These are phyloP conservation scores for Euphorbia pulcherrima DNA, from an alignment of 345 rosid genomes.

Conservation along the genomic window DNA sequence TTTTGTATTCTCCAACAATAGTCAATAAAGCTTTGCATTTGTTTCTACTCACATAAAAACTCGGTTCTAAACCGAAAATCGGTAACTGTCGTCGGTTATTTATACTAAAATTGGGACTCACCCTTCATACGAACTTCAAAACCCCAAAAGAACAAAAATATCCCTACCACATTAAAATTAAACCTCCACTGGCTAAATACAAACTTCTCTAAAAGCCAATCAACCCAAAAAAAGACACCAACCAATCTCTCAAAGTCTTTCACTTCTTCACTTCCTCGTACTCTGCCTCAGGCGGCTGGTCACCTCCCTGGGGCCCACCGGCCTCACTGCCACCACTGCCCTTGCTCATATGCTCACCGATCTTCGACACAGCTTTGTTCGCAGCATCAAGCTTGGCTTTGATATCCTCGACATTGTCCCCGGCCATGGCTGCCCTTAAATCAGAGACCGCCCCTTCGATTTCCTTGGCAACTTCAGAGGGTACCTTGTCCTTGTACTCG, in stretches of 20 bases:
- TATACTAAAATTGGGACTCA: neutral
- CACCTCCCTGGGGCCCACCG: slow-evolving; percentile 23
- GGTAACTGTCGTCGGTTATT: slow-evolving; percentile 14
- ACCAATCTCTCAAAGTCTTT: neutral
- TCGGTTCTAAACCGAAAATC: too few relatives aligned
- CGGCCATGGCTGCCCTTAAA: slow-evolving; percentile 26
- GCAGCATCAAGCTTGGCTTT: slow-evolving; percentile 32
- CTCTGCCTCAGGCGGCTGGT: slow-evolving; percentile 34
- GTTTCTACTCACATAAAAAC: too few relatives aligned
- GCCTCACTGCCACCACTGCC: slow-evolving; percentile 23
- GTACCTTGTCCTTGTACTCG: slow-evolving; percentile 35
- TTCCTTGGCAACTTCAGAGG: slow-evolving; percentile 29
- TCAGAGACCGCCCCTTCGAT: slow-evolving; percentile 30
- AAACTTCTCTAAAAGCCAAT: slow-evolving; percentile 10
- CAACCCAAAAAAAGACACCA: neutral
- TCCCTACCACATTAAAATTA: slow-evolving; percentile 10
- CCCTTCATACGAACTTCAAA: slow-evolving; percentile 6
- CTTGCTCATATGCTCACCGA: slow-evolving; percentile 35
- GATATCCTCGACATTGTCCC: slow-evolving; percentile 27
- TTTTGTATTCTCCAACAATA: too few relatives aligned
- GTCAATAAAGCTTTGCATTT: too few relatives aligned
- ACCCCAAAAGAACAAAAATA: slow-evolving; percentile 1
- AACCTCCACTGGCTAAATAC: slow-evolving; percentile 19
- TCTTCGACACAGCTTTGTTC: slow-evolving; percentile 35
- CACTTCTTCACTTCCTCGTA: slow-evolving; percentile 39